Conservation (phyloP, 345 rosid species). For the Salix caprea region DNA sequence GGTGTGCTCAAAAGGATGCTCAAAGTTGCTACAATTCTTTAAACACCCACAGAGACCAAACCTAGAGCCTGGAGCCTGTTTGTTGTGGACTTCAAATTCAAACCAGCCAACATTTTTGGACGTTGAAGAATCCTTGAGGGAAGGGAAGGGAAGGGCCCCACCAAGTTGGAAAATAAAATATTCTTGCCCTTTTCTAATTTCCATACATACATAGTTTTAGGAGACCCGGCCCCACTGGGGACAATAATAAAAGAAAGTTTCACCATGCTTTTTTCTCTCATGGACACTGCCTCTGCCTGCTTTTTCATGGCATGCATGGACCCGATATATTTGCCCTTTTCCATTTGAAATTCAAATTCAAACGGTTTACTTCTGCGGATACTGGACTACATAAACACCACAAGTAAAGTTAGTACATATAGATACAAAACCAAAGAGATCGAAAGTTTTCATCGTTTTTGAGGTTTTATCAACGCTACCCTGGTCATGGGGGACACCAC, state of each 20-base stretch:
- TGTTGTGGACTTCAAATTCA: neutral
- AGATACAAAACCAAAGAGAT: neutral
- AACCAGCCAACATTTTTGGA: neutral
- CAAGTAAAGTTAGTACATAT: neutral
- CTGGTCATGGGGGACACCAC: slow-evolving; percentile 24
- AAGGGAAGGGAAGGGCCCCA: no score
- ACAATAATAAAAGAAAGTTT: no score
- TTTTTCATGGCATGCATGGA: neutral
- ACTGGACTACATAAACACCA: neutral
- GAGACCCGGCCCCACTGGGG: no score
- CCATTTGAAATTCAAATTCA: slow-evolving; percentile 29
- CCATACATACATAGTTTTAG: no score
- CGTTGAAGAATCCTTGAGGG: neutral
- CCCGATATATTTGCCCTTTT: neutral
- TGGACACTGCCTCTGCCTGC: neutral
- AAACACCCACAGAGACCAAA: neutral
- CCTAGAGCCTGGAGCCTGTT: neutral
- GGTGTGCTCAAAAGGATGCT: no score
- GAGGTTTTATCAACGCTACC: neutral
- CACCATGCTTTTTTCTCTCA: neutral
- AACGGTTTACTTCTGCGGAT: neutral
- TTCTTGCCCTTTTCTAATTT: neutral
- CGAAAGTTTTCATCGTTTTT: neutral
- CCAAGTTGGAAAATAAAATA: neutral
- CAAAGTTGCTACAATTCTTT: no score